A percentile compares a stretch with the other conserved stretches of the same genome.
phyloP scores from a whole-genome alignment of 1,284 basidiomycete species.

The Leccinum angustisporum region DNA sequence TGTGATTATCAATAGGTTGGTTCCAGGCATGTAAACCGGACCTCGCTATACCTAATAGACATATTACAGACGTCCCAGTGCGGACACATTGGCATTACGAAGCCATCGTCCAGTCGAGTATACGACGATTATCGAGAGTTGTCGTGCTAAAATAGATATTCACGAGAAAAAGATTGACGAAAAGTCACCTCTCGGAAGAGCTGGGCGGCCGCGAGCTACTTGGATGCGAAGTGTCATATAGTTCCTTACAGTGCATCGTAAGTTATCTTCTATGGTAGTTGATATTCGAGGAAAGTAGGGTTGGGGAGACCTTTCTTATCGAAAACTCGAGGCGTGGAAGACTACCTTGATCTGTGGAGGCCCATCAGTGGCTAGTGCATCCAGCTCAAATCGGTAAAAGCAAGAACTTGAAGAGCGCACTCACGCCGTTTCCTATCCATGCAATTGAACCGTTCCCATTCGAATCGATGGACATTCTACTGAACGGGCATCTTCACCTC shows the following conservation, averaged over 20 bases:
- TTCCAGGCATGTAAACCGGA: neutral
- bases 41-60: conserved; percentile 11
- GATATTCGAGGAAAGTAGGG: neutral
- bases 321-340: neutral
- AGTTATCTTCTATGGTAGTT: conserved; percentile 1
- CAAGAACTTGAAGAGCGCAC: neutral
- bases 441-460: neutral
- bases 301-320: neutral
- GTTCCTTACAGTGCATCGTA: conserved; percentile 46
- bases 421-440: neutral
- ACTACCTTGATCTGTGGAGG: neutral
- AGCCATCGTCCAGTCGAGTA: too few relatives aligned
- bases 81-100: neutral
- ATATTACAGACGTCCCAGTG: neutral
- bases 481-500: neutral
- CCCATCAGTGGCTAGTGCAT: conserved; percentile 1
- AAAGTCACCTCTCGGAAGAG: conserved; percentile 14
- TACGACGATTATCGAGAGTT: neutral
- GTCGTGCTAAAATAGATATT: neutral
- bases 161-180: neutral
- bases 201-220: conserved; percentile 79
- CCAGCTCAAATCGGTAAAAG: neutral
- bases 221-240: conserved; percentile 68
- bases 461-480: neutral
- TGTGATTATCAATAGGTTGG: conserved; percentile 7